These are phyloP conservation scores for Chytridium lagenaria DNA, from an alignment of 371 early-diverging fungal species.

Conservation along the genomic window DNA sequence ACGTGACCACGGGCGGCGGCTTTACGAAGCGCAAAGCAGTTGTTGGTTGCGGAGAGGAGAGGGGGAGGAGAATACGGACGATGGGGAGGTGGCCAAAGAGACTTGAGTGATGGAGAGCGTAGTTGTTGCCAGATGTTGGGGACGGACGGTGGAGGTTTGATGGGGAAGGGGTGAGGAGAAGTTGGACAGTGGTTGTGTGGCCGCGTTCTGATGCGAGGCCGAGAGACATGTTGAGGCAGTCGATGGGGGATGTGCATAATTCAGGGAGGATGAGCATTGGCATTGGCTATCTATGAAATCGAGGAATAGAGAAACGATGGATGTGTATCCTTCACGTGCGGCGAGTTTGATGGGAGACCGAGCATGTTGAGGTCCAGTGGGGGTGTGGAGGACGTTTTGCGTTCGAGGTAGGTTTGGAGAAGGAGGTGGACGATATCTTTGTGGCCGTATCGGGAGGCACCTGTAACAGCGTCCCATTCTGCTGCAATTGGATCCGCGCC, in stretches of 20 bases:
- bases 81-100: slow-evolving; percentile 1
- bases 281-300: too few species aligned
- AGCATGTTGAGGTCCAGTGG: neutral
- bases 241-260: neutral
- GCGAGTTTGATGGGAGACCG: neutral
- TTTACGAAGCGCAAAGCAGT: neutral
- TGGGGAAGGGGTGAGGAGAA: neutral
- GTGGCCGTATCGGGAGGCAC: neutral
- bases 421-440: neutral
- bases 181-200: neutral
- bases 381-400: neutral
- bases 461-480: slow-evolving; percentile 1
- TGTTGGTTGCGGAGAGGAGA: neutral
- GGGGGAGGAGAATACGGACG: neutral
- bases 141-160: neutral
- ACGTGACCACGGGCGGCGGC: neutral
- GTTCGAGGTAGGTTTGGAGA: neutral
- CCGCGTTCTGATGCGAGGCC: neutral
- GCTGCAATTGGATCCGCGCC: neutral
- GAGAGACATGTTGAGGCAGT: neutral
- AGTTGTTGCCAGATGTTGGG: neutral
- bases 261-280: too few species aligned
- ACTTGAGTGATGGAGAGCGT: neutral
- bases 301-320: too few species aligned
- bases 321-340: neutral